A percentile compares a stretch with the other conserved stretches of the same genome.
Evolutionary conservation across 2,329 filamentous ascomycete genomes (phyloP).

Genomic region (Eurotiales sp.): DNA sequence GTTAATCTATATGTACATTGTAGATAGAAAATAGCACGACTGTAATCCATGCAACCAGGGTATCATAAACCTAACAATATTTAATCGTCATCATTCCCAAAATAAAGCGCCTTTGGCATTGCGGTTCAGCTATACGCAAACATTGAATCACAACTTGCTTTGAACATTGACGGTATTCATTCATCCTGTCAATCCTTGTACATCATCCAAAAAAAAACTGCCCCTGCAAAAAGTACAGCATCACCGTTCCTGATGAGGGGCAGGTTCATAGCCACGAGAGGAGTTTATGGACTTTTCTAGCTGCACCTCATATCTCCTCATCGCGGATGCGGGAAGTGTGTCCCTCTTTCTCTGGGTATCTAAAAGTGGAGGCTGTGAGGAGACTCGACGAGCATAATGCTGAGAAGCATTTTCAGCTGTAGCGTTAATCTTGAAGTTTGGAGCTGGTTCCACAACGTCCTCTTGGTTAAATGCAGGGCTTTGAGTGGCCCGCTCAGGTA

Average conservation of each 20-base stretch:
- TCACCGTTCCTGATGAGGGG: conserved; percentile 6
- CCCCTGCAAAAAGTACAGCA: neutral
- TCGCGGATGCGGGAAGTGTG: conserved; percentile 13
- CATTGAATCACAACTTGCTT: neutral
- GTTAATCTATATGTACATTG: neutral
- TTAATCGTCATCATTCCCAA: neutral
- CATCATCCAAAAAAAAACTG: neutral
- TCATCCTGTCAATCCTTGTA: neutral
- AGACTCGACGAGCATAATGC: conserved; percentile 1
- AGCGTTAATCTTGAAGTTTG: neutral
- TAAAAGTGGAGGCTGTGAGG: conserved; percentile 6
- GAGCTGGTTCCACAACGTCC: neutral
- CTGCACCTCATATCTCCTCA: conserved; percentile 18
- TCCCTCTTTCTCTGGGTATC: conserved; percentile 13
- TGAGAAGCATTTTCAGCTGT: conserved; percentile 2
- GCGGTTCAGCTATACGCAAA: neutral
- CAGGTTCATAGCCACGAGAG: conserved; percentile 24
- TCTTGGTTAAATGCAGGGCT: conserved; percentile 1
- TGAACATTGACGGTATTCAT: neutral
- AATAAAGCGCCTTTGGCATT: neutral
- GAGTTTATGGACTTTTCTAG: conserved; percentile 14
- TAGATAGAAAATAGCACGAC: neutral
- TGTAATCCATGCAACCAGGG: conserved; percentile 3
- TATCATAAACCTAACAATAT: conserved; percentile 8
- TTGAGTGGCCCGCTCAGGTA: neutral